Percentiles rank a stretch among this genome's conserved stretches.
These are phyloP conservation scores for Rhodotorula paludigena DNA, from an alignment of 768 basidiomycete species.

Conservation along the genomic window DNA sequence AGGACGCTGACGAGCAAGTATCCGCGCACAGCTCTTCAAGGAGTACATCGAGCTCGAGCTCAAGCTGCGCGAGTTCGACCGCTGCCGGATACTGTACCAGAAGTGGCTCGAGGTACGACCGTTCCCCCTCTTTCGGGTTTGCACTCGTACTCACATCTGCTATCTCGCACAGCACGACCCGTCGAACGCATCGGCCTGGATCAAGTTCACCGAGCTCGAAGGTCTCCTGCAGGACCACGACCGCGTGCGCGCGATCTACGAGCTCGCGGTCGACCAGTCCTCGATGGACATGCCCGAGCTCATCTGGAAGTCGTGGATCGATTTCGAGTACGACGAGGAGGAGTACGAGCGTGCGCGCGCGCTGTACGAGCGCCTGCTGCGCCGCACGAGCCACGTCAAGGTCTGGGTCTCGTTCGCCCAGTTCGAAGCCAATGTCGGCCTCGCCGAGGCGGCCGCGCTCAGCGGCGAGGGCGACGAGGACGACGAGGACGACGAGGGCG, in stretches of 20 bases:
- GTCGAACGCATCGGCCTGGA: slow-evolving; percentile 88
- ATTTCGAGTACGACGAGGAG: slow-evolving; percentile 91
- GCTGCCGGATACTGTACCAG: slow-evolving; percentile 82
- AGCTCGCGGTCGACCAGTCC: slow-evolving; percentile 76
- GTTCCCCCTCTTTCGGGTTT: not conserved
- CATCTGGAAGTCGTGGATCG: slow-evolving; percentile 91
- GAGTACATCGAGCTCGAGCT: slow-evolving; percentile 92
- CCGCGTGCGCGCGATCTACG: slow-evolving; percentile 88
- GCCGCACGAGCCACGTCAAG: slow-evolving; percentile 86
- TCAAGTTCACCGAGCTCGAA: slow-evolving; percentile 90
- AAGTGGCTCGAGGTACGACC: slow-evolving; percentile 79
- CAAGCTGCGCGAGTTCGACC: slow-evolving; percentile 93
- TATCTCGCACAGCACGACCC: slow-evolving; percentile 65
- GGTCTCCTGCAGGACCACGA: slow-evolving; percentile 76
- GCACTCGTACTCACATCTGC: slow-evolving; percentile 7
- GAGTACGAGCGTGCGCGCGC: slow-evolving; percentile 77
- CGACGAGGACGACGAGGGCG: slow-evolving; percentile 60
- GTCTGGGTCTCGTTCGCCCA: slow-evolving; percentile 94
- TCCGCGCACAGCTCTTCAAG: slow-evolving; percentile 64
- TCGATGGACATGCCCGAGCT: slow-evolving; percentile 91
- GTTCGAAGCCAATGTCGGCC: slow-evolving; percentile 62
- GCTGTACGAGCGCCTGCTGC: slow-evolving; percentile 80
- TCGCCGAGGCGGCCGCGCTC: slow-evolving; percentile 36
- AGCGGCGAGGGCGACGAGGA: slow-evolving; percentile 61
- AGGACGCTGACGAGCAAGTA: too few relatives aligned